phyloP scores from a whole-genome alignment of 768 basidiomycete genomes.

The Boletus coccyginus region DNA sequence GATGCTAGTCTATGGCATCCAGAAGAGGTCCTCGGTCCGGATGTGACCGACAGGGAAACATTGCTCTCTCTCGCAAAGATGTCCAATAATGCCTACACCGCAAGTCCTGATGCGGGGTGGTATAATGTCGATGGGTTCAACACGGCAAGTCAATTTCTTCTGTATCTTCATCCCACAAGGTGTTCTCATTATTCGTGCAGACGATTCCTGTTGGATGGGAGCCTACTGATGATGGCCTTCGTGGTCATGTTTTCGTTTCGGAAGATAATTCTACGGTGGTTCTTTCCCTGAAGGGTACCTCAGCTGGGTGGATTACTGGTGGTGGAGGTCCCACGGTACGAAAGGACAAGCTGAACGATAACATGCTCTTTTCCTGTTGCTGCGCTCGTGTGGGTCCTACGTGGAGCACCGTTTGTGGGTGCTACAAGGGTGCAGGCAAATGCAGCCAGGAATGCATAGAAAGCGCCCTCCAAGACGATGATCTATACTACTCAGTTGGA shows the following conservation, averaged over 20 bases:
- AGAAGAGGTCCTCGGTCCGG: conserved; percentile 63
- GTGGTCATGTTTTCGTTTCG: conserved; percentile 90
- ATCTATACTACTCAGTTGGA: conserved; percentile 85
- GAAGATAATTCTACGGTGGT: conserved; percentile 83
- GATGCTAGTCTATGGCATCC: conserved; percentile 58
- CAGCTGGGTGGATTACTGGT: conserved; percentile 62
- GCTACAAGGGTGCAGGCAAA: conserved; percentile 68
- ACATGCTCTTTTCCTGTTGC: conserved; percentile 94
- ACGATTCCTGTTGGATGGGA: conserved; percentile 86
- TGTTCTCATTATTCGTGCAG: conserved; percentile 30
- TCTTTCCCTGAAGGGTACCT: conserved; percentile 92
- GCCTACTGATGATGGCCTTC: conserved; percentile 82
- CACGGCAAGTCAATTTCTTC: conserved; percentile 36
- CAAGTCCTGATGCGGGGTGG: conserved; percentile 58
- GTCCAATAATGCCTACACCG: conserved; percentile 78
- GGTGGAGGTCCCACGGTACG: conserved; percentile 78
- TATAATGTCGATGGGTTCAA: conserved; percentile 71
- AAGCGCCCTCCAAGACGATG: conserved; percentile 71
- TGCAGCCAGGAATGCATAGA: conserved; percentile 86
- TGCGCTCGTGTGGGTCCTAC: conserved; percentile 94
- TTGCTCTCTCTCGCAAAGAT: conserved; percentile 83
- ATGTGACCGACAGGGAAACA: conserved; percentile 68
- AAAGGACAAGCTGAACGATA: conserved; percentile 95
- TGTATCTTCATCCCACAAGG: not conserved
- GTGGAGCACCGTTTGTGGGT: conserved; percentile 91